Conservation (phyloP, 2,329 filamentous ascomycete genomes). For the Clonostachys rhizophaga region DNA sequence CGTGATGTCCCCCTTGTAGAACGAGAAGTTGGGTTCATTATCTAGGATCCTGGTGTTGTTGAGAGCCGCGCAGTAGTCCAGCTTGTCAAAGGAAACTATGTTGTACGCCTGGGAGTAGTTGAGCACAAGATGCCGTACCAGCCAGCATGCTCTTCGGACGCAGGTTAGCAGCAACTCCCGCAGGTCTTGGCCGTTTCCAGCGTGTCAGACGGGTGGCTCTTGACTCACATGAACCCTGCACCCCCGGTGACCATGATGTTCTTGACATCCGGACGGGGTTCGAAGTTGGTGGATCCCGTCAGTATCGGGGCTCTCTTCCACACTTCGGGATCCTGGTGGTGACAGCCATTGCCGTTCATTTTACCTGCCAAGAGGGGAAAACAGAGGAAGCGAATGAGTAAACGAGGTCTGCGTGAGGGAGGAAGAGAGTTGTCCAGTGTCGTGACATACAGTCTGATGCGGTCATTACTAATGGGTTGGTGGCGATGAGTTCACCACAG, state of each 20-base stretch:
- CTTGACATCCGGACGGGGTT: constrained; percentile 62
- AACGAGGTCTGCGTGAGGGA: not conserved
- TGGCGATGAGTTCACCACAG: no score
- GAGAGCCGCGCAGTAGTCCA: constrained; percentile 76
- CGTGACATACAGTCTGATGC: constrained; percentile 15
- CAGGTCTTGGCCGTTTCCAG: not conserved
- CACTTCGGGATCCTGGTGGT: constrained; percentile 37
- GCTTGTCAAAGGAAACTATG: constrained; percentile 78
- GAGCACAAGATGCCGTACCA: constrained; percentile 71
- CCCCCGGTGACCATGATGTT: constrained; percentile 84
- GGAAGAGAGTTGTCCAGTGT: constrained; percentile 66
- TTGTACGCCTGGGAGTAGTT: constrained; percentile 73
- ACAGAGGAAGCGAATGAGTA: not conserved
- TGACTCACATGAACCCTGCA: constrained; percentile 75
- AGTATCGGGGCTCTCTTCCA: constrained; percentile 71
- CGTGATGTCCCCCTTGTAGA: constrained; percentile 76
- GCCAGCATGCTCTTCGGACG: constrained; percentile 66
- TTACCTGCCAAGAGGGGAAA: not conserved
- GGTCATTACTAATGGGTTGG: no score
- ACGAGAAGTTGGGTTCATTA: constrained; percentile 66
- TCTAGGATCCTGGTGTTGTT: constrained; percentile 73
- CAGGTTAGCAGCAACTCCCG: not conserved
- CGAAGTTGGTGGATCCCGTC: constrained; percentile 65
- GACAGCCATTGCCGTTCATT: no score
- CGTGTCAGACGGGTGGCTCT: not conserved